Evolutionary conservation across 1,284 basidiomycete genomes (phyloP).

Genomic region (Calocybe gambosa): DNA sequence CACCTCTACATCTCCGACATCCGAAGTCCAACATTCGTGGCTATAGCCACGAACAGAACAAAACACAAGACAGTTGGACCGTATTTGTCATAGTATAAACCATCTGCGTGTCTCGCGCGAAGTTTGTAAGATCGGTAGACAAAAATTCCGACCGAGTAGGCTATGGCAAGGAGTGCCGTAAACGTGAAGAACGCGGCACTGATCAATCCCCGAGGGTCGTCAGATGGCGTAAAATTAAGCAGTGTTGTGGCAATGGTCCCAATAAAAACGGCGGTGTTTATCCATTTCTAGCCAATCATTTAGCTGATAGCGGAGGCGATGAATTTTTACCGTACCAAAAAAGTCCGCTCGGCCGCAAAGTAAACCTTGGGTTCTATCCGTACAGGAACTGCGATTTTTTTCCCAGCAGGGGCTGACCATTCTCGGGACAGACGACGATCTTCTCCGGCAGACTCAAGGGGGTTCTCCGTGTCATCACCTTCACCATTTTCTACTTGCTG

Average conservation of each 20-base stretch:
- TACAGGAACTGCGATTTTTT: constrained; percentile 88
- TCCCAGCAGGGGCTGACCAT: constrained; percentile 82
- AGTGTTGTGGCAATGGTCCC: constrained; percentile 86
- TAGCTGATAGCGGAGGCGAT: not conserved
- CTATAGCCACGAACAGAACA: constrained; percentile 65
- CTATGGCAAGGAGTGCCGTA: constrained; percentile 83
- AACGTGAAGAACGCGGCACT: constrained; percentile 86
- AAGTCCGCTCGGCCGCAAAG: constrained; percentile 94
- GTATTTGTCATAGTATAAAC: constrained; percentile 84
- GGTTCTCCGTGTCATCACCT: constrained; percentile 30
- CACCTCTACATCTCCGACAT: constrained; percentile 37
- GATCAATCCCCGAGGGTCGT: constrained; percentile 76
- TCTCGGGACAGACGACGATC: constrained; percentile 64
- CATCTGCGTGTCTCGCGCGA: constrained; percentile 68
- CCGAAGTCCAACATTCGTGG: constrained; percentile 70
- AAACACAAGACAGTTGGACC: constrained; percentile 78
- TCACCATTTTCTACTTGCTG: constrained; percentile 28
- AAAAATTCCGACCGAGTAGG: constrained; percentile 86
- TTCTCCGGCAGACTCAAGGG: constrained; percentile 37
- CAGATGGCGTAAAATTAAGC: constrained; percentile 80
- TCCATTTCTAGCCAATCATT: constrained; percentile 68
- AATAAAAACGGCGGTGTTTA: constrained; percentile 87
- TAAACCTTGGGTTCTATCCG: constrained; percentile 97
- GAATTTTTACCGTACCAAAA: constrained; percentile 49
- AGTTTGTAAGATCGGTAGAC: constrained; percentile 80